A percentile compares a stretch with the other conserved stretches of the same genome.
Conservation (phyloP, 1,284 basidiomycete genomes). For the Fomitopsis pinicola region DNA sequence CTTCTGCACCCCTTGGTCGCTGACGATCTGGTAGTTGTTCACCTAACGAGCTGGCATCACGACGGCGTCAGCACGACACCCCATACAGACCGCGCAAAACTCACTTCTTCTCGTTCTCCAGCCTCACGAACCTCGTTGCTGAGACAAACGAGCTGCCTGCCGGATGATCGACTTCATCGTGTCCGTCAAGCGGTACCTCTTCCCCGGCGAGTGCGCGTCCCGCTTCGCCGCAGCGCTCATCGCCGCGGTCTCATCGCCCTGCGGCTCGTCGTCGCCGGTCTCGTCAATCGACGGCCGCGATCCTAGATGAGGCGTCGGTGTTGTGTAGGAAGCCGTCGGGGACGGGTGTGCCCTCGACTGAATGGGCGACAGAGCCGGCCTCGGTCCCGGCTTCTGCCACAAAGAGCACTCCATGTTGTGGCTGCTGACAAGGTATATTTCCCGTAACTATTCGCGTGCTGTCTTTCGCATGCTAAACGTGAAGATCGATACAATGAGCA, state of each 20-base stretch:
- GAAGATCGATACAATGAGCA: slow-evolving; percentile 84
- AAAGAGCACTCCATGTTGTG: slow-evolving; percentile 82
- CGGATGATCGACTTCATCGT: slow-evolving; percentile 72
- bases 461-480: slow-evolving; percentile 65
- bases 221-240: slow-evolving; percentile 29
- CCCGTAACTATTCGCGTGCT: slow-evolving; percentile 64
- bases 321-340: slow-evolving; percentile 16
- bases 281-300: slow-evolving; percentile 19
- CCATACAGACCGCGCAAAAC: no score
- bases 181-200: slow-evolving; percentile 72
- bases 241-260: slow-evolving; percentile 25
- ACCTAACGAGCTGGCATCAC: no score
- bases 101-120: slow-evolving; percentile 88
- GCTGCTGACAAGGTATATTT: slow-evolving; percentile 77
- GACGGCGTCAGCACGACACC: no score
- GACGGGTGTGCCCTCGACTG: slow-evolving; percentile 34
- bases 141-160: slow-evolving; percentile 71
- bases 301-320: slow-evolving; percentile 22
- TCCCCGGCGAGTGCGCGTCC: slow-evolving; percentile 56
- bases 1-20: no score
- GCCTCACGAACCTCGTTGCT: slow-evolving; percentile 76
- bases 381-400: slow-evolving; percentile 28
- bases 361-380: slow-evolving; percentile 22
- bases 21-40: no score
- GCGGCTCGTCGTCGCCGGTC: slow-evolving; percentile 21